phyloP scores from a whole-genome alignment of 257 asterid species.

The Verbascum thapsus region DNA sequence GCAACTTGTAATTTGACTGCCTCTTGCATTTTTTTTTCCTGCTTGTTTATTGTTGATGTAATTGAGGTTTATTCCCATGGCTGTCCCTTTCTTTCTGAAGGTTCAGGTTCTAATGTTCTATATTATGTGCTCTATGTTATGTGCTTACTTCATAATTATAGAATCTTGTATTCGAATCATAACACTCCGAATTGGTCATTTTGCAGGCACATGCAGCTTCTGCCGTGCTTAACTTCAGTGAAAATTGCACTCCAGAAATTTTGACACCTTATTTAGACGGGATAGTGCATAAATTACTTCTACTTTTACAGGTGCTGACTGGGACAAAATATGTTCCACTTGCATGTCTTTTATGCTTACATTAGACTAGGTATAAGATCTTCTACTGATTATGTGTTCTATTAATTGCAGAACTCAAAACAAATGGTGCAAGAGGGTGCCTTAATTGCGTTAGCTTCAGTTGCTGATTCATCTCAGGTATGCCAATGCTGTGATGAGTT shows the following conservation, averaged over 20 bases:
- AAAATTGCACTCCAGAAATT: constrained; percentile 88
- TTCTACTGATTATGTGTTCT: constrained; percentile 23
- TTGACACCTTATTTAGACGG: constrained; percentile 85
- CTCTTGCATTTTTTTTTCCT: constrained; percentile 1
- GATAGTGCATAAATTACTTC: constrained; percentile 76
- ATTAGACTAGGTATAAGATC: not conserved
- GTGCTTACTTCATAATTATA: constrained; percentile 12
- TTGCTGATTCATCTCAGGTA: constrained; percentile 98
- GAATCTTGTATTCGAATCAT: constrained; percentile 4
- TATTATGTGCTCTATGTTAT: not conserved
- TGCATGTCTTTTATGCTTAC: not conserved
- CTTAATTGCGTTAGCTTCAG: constrained; percentile 90
- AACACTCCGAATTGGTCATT: constrained; percentile 17
- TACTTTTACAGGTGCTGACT: constrained; percentile 71
- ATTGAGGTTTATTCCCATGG: not conserved
- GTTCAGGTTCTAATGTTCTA: constrained; percentile 21
- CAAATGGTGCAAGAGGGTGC: constrained; percentile 99
- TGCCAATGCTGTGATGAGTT: constrained; percentile 10
- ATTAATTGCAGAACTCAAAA: constrained; percentile 71
- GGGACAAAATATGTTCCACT: constrained; percentile 3
- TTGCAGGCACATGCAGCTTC: constrained; percentile 97
- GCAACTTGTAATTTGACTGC: not conserved
- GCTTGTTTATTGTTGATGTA: not conserved
- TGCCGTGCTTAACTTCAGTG: constrained; percentile 91
- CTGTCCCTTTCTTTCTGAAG: constrained; percentile 7